Evolutionary conservation across 179 eudicot species (phyloP).

Genomic region (Drosera spatulata): DNA sequence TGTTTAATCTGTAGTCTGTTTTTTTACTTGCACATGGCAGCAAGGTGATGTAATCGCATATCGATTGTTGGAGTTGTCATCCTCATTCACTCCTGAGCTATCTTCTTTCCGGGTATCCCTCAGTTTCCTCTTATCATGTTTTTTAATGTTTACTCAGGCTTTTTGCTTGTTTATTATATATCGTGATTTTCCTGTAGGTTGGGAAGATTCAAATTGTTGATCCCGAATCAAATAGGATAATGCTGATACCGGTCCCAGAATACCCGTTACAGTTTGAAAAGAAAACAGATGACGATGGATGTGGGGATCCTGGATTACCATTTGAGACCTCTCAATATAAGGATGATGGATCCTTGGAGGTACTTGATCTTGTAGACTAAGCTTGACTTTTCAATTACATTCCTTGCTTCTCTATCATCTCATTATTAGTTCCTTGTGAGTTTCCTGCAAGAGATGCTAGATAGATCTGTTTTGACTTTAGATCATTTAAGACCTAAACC

Average conservation of each 20-base stretch:
- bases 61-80: conserved; percentile 72
- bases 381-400: not conserved
- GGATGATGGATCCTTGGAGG: conserved; percentile 93
- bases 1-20: not conserved
- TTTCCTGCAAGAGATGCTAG: too few relatives aligned
- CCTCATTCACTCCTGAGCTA: conserved; percentile 73
- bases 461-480: too few relatives aligned
- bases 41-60: conserved; percentile 83
- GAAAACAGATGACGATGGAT: conserved; percentile 38
- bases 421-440: not conserved
- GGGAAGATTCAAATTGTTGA: conserved; percentile 50
- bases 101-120: conserved; percentile 55
- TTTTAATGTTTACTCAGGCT: conserved; percentile 4
- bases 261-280: conserved; percentile 44
- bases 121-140: conserved; percentile 4
- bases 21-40: conserved; percentile 27
- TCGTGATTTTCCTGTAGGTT: conserved; percentile 31
- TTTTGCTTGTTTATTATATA: not conserved
- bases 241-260: conserved; percentile 58
- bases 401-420: not conserved
- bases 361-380: conserved; percentile 13
- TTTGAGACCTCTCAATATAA: conserved; percentile 37
- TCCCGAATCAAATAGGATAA: conserved; percentile 29
- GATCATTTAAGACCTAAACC: too few relatives aligned
- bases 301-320: conserved; percentile 13